A percentile compares a stretch with the other conserved stretches of the same genome.
phyloP scores from a whole-genome alignment of 805 yeast species.

The Scheffersomyces coipomensis region DNA sequence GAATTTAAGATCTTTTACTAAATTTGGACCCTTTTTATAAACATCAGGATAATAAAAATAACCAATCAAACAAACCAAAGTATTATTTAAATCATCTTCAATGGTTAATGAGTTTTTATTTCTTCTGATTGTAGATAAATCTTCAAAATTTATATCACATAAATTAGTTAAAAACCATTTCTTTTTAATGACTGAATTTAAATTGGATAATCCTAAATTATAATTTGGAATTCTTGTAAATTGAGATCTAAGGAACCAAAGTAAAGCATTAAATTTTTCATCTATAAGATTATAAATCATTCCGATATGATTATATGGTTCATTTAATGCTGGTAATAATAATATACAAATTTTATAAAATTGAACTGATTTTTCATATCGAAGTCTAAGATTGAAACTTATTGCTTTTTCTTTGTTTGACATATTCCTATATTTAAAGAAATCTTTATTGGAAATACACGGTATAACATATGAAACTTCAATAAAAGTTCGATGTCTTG shows the following conservation, averaged over 20 bases:
- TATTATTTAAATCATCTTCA: constrained; percentile 14
- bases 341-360: constrained; percentile 52
- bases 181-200: constrained; percentile 37
- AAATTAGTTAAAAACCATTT: constrained; percentile 29
- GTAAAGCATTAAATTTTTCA: constrained; percentile 46
- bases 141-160: constrained; percentile 16
- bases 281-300: constrained; percentile 40
- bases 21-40: constrained; percentile 17
- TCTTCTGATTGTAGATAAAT: constrained; percentile 10
- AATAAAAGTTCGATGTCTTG: constrained; percentile 53
- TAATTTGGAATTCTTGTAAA: constrained; percentile 50
- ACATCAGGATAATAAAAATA: constrained; percentile 41
- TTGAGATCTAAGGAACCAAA: constrained; percentile 56
- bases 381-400: constrained; percentile 29
- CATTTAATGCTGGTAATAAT: constrained; percentile 66
- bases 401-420: constrained; percentile 29
- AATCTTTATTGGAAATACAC: constrained; percentile 23
- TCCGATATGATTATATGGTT: constrained; percentile 61
- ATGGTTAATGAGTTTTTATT: constrained; percentile 9
- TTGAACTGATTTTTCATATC: constrained; percentile 23
- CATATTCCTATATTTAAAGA: constrained; percentile 28
- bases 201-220: constrained; percentile 46
- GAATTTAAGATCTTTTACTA: constrained; percentile 19
- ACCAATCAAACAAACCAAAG: constrained; percentile 37
- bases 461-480: constrained; percentile 46